Evolutionary conservation across 768 basidiomycete species (phyloP), one percentile per base, ranked within the genome.

Genomic region (Boletellus ananas): DNA sequence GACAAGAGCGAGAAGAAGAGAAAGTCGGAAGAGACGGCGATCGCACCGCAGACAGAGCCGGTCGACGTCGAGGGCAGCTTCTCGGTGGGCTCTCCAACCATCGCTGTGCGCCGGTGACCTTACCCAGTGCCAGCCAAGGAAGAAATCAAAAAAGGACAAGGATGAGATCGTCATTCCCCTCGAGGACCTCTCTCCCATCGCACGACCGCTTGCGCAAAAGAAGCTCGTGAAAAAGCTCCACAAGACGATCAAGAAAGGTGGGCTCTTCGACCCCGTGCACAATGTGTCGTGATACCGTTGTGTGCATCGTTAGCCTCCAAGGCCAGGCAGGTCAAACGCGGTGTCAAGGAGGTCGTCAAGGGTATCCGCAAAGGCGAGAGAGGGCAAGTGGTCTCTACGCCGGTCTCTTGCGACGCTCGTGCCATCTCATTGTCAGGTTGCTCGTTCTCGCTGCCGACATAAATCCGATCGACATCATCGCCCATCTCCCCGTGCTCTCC

Each of bases 271-370:
- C 8, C 38, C 38, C 42, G 18, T 13, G 18, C 57, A 25, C 20
- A 31, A n/a, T 34, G 33, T 25, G 33, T 50, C 8, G 21, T 18
- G 33, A 50, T 21, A n/a, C 29, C 10, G 9, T 23, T 16, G 27
- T 14, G 29, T 14, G 27, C 8, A 35, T 47, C 41, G 29, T 34
- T 60, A 95, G 93, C 96, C 16, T 94, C 94, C 21, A 96, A 95
- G 69, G 84, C 84, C 35, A 83, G 95, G 52, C 94, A 96, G 69
- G 87, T 98, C 29, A 97, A 96, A 74, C 83, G 96, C 39, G 96
- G 96, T 35, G 95, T 99, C 42, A 98, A 98, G 71, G 96, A 99
- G 70, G 91, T 99, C 31, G 93, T 96, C 38, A 99, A 99, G 70
- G 92, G 92, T 3, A 87, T 99, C 36, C 80, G 94, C 47, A 99